Base-by-base conservation (phyloP, 1,284 basidiomycete species). In the Cystobasidiaceae sp. region DNA sequence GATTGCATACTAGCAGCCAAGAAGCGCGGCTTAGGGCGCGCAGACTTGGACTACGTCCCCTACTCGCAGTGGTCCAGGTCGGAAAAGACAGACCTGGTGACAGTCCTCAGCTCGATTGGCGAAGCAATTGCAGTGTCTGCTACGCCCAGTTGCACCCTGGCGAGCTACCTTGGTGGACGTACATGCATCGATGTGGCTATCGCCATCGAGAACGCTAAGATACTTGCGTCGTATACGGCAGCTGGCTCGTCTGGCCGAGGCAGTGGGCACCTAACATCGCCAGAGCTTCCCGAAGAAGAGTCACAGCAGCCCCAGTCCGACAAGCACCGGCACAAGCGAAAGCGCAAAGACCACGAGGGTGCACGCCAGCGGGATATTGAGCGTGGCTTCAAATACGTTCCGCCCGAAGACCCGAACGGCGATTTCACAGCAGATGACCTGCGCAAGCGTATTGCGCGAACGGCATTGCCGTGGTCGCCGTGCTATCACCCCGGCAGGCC, bases 401-500 rank as follows among this genome's bases (percentile, higher is more conserved):
- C 51, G 1, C 50, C 52, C 33, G 52, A 37, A 5, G 61, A 56
- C n/a, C 8, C 33, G 19, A 43, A 19, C 11, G 52, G 43, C 13
- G 61, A 64, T 17, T 55, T 34, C 21, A 55, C 41, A 13, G 51
- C 51, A 37, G 51, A 23, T 6, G 61, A 64, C 27, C 39, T 55
- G n/a, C 27, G 43, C 6, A 44, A 32, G 37, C 34, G 61, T 11
- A 30, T 55, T 3, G 51, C 61, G 15, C 46, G 61, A 48, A 37
- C 44, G 8, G 44, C 39, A 9, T 41, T 64, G 23, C 61, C 61
- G 15, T 64, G 61, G 61, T 9, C 32, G 17, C 61, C 61, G 5
- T 64, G 61, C 44, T 51, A 64, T 28, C 61, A 64, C 39, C 61
- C 61, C n/a, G 61, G 61, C 23, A 55, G 52, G 37, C 43, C 61